Evolutionary conservation across 768 basidiomycete genomes (phyloP).

Genomic region (Daedaleopsis nitida): DNA sequence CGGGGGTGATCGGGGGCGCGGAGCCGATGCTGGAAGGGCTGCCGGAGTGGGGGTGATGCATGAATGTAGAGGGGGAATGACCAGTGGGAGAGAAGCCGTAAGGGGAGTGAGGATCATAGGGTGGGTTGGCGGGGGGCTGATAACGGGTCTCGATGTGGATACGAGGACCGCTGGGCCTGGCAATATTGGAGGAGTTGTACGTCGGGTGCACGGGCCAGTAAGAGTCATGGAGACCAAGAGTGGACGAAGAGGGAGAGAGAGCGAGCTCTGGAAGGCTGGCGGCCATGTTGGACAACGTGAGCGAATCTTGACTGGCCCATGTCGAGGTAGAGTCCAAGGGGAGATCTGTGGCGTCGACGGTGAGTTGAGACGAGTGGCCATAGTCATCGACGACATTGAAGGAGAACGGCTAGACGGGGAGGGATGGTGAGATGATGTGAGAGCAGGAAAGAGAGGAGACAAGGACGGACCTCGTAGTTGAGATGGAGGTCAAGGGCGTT

Average conservation of each 20-base stretch:
- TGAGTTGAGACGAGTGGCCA: not conserved
- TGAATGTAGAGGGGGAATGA: slow-evolving; percentile 3
- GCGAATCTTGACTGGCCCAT: not conserved
- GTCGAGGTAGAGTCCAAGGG: not conserved
- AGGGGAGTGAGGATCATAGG: slow-evolving; percentile 8
- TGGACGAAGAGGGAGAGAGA: not conserved
- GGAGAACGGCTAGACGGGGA: not conserved
- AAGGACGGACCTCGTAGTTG: not conserved
- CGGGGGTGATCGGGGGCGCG: slow-evolving; percentile 9
- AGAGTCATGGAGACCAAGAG: not conserved
- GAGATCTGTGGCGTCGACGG: not conserved
- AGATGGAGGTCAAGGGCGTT: slow-evolving; percentile 9
- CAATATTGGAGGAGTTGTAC: not conserved
- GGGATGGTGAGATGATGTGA: not conserved
- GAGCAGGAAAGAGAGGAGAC: not conserved
- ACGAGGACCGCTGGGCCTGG: slow-evolving; percentile 1
- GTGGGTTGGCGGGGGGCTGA: not conserved
- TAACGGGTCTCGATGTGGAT: slow-evolving; percentile 17
- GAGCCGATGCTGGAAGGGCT: slow-evolving; percentile 13
- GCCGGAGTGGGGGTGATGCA: slow-evolving; percentile 2
- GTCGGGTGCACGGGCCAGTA: slow-evolving; percentile 1
- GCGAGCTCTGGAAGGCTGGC: not conserved
- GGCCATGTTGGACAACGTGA: not conserved
- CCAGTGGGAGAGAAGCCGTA: not conserved
- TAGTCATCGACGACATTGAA: not conserved